Evolutionary conservation across 129 eudicot genomes (phyloP).

Genomic region (Helichrysum umbraculigerum): DNA sequence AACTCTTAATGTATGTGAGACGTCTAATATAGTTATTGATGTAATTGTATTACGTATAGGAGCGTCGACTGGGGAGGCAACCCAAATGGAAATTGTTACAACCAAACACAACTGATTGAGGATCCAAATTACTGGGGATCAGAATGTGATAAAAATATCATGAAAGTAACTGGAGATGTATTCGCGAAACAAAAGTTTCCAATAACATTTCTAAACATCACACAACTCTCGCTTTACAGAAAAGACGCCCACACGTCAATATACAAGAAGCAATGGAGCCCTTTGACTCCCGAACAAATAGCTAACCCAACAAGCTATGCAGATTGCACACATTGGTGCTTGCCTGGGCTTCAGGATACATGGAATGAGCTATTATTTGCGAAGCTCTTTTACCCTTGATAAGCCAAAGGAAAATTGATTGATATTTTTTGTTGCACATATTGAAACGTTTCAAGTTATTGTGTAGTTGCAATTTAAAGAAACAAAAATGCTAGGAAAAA

Average conservation of each 20-base stretch:
- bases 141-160: conserved; percentile 58
- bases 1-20: too few species aligned
- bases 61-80: conserved; percentile 77
- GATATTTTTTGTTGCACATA: not conserved
- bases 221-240: conserved; percentile 71
- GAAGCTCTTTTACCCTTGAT: conserved; percentile 52
- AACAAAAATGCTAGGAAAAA: not conserved
- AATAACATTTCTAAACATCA: conserved; percentile 66
- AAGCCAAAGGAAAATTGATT: not conserved
- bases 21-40: not conserved
- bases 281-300: conserved; percentile 51
- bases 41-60: conserved; percentile 31
- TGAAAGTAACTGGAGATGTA: conserved; percentile 54
- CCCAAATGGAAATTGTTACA: conserved; percentile 65
- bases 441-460: not conserved
- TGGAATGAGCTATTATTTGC: conserved; percentile 66
- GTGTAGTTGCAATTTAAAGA: not conserved
- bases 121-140: conserved; percentile 84
- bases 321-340: conserved; percentile 74
- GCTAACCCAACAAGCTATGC: conserved; percentile 65
- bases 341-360: conserved; percentile 74
- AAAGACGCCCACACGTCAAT: conserved; percentile 78
- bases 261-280: conserved; percentile 13
- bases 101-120: conserved; percentile 53
- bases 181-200: conserved; percentile 56